phyloP scores from a whole-genome alignment of 768 basidiomycete species.

The Podaxis mareebaensis region DNA sequence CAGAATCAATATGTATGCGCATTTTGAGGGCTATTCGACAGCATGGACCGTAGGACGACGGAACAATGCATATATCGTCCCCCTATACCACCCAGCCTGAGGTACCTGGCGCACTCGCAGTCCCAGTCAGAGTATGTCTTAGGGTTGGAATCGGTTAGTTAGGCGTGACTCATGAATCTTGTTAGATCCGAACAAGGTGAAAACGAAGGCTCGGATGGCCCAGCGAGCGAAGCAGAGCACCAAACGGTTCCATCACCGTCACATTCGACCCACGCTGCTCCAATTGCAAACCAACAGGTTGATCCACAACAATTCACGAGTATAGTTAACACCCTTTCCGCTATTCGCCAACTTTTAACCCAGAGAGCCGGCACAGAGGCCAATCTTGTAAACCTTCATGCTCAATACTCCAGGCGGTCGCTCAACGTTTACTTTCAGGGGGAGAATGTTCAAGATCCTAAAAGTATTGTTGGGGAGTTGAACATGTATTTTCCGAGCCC shows the following conservation, averaged over 20 bases:
- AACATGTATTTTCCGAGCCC: constrained; percentile 21
- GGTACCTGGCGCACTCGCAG: constrained; percentile 1
- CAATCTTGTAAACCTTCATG: background rate
- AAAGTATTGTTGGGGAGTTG: constrained; percentile 12
- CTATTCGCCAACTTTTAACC: background rate
- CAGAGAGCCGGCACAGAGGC: background rate
- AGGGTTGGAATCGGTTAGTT: background rate
- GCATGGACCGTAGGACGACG: background rate
- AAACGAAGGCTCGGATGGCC: constrained; percentile 1
- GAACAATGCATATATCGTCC: constrained; percentile 7
- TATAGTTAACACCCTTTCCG: background rate
- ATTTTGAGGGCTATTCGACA: background rate
- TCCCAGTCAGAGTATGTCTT: background rate
- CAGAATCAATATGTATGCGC: background rate
- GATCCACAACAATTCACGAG: background rate
- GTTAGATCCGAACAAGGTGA: background rate
- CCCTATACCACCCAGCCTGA: background rate
- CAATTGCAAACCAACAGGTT: background rate
- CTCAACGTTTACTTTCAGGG: background rate
- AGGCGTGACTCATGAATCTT: background rate
- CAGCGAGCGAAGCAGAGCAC: background rate
- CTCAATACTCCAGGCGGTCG: background rate
- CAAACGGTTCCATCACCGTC: background rate
- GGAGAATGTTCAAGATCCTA: background rate
- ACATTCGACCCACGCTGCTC: background rate